Base-by-base conservation (phyloP, 2,329 filamentous ascomycete species). In the Fusarium brevicatenulatum region DNA sequence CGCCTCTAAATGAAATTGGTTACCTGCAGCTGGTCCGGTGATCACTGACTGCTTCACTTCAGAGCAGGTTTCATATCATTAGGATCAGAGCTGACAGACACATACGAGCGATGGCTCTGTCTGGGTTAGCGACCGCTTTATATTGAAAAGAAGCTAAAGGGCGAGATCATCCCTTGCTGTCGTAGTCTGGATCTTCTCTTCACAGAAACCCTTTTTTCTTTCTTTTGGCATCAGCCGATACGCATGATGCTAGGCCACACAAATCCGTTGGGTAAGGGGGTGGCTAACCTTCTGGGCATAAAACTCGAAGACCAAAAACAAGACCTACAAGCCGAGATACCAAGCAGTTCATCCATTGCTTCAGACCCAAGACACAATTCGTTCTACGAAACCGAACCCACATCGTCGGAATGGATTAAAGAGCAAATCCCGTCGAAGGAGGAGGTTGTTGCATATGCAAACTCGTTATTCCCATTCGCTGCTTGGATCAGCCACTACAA, bases 401-500 rank as follows among this genome's bases (percentile, higher is more conserved):
- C 91, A 7, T 89, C 90, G 0, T 78, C 82, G 11, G 95, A 97
- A 78, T 97, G 91, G 89, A 72, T 98, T 19, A 79, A 81, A 9
- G 87, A 91, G 5, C 82, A 92, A 23, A 79, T 89, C 1, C 96
- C 95, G 0, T 86, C 85, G 0, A 81, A 85, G 12, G 72, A 80
- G 2, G 87, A 92, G 40, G 60, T 91, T 7, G 54, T 81, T 9
- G 76, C 83, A 5, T 99, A 98, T 79, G 63, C 91, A 65, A 83
- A 86, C 73, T 92, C 89, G 19, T 84, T 98, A 3, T 97, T 99
- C 75, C 96, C 96, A 0, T 98, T 98, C 79, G 80, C 93, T 9
- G 86, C 90, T n/a, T 99, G 96, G 96, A 95, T 98, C 64, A 83
- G 85, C 16, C 90, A 91, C 75, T 99, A 99, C 85, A 99, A 99